Evolutionary conservation across 1,139 yeast species (phyloP), one percentile per base, ranked within the genome.

Genomic region (Entelexis paramagnoliae): DNA sequence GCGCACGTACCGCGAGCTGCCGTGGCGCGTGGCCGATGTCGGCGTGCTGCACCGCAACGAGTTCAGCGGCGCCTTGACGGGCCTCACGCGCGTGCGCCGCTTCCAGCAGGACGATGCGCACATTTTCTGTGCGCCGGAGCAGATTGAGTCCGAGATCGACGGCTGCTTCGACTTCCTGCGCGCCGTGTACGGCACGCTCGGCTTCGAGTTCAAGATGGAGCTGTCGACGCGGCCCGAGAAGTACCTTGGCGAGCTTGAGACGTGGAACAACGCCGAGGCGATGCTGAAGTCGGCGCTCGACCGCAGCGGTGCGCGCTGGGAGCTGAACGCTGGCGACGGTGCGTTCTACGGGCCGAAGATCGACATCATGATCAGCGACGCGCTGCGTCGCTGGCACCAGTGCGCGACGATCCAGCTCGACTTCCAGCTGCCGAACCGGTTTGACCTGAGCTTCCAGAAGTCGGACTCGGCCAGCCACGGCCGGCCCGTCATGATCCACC

Each of bases 81-180:
- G 99, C 1, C 72, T 93, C 54, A 91, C 98, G 1, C 78, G 99
- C 61, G 96, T 93, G 9, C 77, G 99, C 58, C 79, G 96, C 60
- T 93, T 93, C 73, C 98, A 93, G 66, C 99, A 93, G 69, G 99
- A 93, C 66, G 98, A 93, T 66, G 98, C 96, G 11, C 98, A 93
- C 64, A 91, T 93, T 44, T 93, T 93, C 70, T 93, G 99, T 67
- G 80, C 83, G 20, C 74, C 79, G 51, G 81, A 76, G 26, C 98
- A 93, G 68, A 83, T 93, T 51, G 80, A 81, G 62, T 68, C 72
- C 45, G 98, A 93, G 66, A 87, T 91, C 54, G 66, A 74, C 29
- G 79, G 81, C 56, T 84, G 93, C 43, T 74, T 91, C 59, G 78
- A 80, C 61, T 75, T 91, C 64, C 76, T 91, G 60, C 81, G 83